Evolutionary conservation across 495 filamentous ascomycete genomes (phyloP), one percentile per base, ranked within the genome.

Genomic region (Neurospora intermedia): DNA sequence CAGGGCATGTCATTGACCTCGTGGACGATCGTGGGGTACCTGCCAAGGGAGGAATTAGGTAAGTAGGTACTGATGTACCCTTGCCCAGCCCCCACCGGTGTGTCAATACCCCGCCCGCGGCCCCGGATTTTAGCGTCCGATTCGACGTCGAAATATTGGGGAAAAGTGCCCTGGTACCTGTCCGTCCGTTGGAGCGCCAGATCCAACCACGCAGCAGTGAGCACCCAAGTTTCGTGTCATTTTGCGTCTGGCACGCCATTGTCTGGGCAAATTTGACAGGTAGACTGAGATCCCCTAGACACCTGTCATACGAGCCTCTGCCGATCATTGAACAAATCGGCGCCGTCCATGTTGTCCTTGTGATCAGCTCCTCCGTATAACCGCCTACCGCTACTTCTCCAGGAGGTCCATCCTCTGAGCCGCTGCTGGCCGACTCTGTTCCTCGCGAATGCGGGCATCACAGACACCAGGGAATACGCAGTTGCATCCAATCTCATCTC

Each of bases 391-490:
- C 54, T 66, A 66, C 54, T 66, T 66, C 54, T 35, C 54, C 54
- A 31, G 27, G 18, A 15, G 15, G 27, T 66, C 54, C 15, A 66
- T 66, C 23, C 15, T 35, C 54, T 66, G 27, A 35, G 27, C 54
- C 54, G 54, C 54, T 66, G 27, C 54, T 66, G 54, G 54, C 54
- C 54, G 54, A 38, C 27, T 18, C 15, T 66, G 54, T 18, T 81
- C 79, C 74, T 80, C 75, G 40, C 79, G 69, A 5, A 81, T 73
- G 70, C 77, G 71, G 3, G 79, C 77, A 70, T 81, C 78, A 46
- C 79, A 80, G 38, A 81, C 78, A n/a, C 78, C 79, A 2, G 79
- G 78, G 69, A 70, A 81, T 3, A 27, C 62, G 66, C 79, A 81
- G 15, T 72, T 71, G 48, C 79, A 81, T 13, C 75, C 72, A 38